phyloP scores from a whole-genome alignment of 2,329 filamentous ascomycete genomes.

The Teratosphaeria viscida region DNA sequence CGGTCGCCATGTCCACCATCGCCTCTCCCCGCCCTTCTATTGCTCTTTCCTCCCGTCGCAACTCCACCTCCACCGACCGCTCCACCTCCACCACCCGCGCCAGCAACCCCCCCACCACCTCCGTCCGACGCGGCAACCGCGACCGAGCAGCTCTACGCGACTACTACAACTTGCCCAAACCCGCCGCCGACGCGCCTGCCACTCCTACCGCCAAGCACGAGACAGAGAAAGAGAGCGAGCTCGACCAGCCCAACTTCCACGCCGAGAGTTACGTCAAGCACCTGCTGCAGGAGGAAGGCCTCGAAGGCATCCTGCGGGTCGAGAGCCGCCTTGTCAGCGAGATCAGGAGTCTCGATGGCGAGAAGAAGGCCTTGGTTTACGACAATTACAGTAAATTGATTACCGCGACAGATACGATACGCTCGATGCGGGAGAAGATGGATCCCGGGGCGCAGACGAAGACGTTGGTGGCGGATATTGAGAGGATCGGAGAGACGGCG shows the following conservation, averaged over 20 bases:
- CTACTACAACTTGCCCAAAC: conserved; percentile 74
- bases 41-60: conserved; percentile 59
- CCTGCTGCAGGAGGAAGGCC: conserved; percentile 50
- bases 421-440: conserved; percentile 76
- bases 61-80: conserved; percentile 53
- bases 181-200: conserved; percentile 28
- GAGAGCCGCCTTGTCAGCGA: conserved; percentile 65
- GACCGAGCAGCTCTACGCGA: conserved; percentile 84
- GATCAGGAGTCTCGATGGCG: conserved; percentile 81
- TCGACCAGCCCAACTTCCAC: conserved; percentile 66
- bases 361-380: conserved; percentile 94
- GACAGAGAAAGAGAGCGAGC: conserved; percentile 56
- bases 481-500: conserved; percentile 59
- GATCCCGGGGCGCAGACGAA: conserved; percentile 64
- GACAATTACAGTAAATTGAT: conserved; percentile 98
- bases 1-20: conserved; percentile 41
- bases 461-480: conserved; percentile 62
- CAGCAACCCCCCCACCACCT: conserved; percentile 13
- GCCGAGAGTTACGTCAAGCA: conserved; percentile 56
- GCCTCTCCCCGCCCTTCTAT: conserved; percentile 50
- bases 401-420: conserved; percentile 89
- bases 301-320: conserved; percentile 58
- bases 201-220: conserved; percentile 42
- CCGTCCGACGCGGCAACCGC: conserved; percentile 46
- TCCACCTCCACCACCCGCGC: conserved; percentile 31